Conservation (phyloP, 2,329 filamentous ascomycete genomes). For the Curvularia verruculosa region DNA sequence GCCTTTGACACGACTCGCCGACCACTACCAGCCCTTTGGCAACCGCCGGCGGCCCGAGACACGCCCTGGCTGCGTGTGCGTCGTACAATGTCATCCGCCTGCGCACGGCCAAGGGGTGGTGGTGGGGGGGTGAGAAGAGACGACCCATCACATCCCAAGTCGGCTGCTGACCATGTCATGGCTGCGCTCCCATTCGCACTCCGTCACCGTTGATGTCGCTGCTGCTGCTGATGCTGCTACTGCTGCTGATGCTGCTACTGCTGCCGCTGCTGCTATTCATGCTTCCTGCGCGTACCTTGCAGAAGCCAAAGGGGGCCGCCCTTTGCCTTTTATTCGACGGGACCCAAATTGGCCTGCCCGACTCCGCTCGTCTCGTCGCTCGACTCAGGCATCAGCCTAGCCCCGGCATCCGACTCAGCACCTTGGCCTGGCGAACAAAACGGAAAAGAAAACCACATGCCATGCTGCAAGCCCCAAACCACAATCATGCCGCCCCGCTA, state of each 20-base stretch:
- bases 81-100: slow-evolving; percentile 21
- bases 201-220: neutral
- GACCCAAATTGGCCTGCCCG: slow-evolving; percentile 37
- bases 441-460: neutral
- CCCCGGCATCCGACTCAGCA: slow-evolving; percentile 7
- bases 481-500: neutral
- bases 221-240: too few relatives aligned
- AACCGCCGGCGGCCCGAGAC: slow-evolving; percentile 29
- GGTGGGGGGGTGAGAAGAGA: too few relatives aligned
- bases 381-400: slow-evolving; percentile 28
- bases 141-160: slow-evolving; percentile 33
- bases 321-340: slow-evolving; percentile 27
- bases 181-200: neutral
- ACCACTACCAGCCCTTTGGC: slow-evolving; percentile 20
- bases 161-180: slow-evolving; percentile 31
- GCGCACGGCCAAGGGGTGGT: slow-evolving; percentile 43
- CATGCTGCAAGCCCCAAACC: neutral
- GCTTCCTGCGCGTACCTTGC: slow-evolving; percentile 45
- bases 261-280: too few relatives aligned
- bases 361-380: slow-evolving; percentile 30
- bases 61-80: slow-evolving; percentile 13
- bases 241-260: neutral
- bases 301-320: slow-evolving; percentile 29
- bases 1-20: slow-evolving; percentile 32
- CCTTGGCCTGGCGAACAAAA: neutral